phyloP scores from a whole-genome alignment of 208 protist species.

The Eutreptiella sp. region DNA sequence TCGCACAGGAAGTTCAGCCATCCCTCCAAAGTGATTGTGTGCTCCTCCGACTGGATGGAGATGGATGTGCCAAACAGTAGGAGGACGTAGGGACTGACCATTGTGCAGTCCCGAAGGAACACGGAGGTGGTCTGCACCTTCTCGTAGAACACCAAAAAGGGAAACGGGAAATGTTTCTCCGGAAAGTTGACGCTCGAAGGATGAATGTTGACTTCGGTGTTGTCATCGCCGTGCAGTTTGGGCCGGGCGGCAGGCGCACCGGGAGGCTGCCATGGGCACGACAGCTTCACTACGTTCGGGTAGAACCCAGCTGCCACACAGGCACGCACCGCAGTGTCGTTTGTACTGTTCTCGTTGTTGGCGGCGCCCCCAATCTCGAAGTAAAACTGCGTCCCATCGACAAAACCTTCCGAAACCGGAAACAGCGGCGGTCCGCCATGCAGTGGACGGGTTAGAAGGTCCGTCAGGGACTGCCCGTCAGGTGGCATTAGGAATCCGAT shows the following conservation, averaged over 20 bases:
- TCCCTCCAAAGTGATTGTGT: conserved; percentile 15
- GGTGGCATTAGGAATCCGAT: conserved; percentile 75
- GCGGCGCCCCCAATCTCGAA: conserved; percentile 67
- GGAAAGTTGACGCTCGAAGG: conserved; percentile 75
- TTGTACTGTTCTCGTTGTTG: conserved; percentile 74
- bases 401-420: no score
- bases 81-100: conserved; percentile 77
- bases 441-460: conserved; percentile 56
- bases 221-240: conserved; percentile 55
- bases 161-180: conserved; percentile 54
- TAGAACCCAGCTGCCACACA: conserved; percentile 87
- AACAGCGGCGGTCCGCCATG: conserved; percentile 42
- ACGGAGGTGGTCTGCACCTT: conserved; percentile 83
- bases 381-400: conserved; percentile 20
- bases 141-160: conserved; percentile 83
- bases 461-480: conserved; percentile 36
- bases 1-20: conserved; percentile 29
- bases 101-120: conserved; percentile 78
- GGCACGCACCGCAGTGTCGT: conserved; percentile 69
- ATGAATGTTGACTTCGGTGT: conserved; percentile 71
- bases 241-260: conserved; percentile 31
- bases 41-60: conserved; percentile 34
- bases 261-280: not conserved
- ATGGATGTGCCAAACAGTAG: conserved; percentile 86
- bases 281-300: conserved; percentile 71